These are phyloP conservation scores for Ensete glaucum DNA, from an alignment of 176 grass and related monocot genomes.

Conservation along the genomic window DNA sequence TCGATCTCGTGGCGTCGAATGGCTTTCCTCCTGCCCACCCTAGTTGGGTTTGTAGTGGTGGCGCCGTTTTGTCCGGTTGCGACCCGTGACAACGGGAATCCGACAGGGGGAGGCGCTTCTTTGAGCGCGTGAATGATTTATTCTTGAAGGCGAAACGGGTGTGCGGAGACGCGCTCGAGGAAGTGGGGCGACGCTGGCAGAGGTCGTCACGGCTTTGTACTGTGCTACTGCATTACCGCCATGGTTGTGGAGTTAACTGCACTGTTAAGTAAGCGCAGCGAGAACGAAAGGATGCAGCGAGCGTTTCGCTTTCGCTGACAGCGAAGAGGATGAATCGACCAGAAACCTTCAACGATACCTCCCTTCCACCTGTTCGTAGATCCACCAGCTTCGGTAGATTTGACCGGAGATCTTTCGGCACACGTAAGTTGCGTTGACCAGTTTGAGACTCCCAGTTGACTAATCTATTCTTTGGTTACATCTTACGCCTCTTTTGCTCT, in stretches of 20 bases:
- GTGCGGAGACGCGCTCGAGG: neutral
- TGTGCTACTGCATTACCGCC: neutral
- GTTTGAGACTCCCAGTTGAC: no score
- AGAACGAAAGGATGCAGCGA: no score
- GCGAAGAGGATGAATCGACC: no score
- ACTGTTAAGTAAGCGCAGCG: neutral
- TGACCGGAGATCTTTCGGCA: no score
- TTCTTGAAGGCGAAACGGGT: neutral
- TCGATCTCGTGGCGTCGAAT: constrained; percentile 2
- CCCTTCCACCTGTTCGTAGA: no score
- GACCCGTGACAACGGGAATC: neutral
- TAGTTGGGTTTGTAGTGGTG: neutral
- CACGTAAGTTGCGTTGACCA: no score
- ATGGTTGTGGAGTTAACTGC: neutral
- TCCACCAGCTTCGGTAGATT: no score
- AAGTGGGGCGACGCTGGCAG: neutral
- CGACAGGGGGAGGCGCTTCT: neutral
- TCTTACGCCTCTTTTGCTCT: no score
- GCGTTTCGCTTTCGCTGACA: no score
- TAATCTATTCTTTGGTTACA: no score
- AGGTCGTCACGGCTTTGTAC: neutral
- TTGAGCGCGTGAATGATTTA: neutral
- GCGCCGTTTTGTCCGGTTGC: neutral
- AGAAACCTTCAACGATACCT: no score
- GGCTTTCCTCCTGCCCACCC: neutral